Conservation (phyloP, 768 basidiomycete genomes). For the Suillus luteus region DNA sequence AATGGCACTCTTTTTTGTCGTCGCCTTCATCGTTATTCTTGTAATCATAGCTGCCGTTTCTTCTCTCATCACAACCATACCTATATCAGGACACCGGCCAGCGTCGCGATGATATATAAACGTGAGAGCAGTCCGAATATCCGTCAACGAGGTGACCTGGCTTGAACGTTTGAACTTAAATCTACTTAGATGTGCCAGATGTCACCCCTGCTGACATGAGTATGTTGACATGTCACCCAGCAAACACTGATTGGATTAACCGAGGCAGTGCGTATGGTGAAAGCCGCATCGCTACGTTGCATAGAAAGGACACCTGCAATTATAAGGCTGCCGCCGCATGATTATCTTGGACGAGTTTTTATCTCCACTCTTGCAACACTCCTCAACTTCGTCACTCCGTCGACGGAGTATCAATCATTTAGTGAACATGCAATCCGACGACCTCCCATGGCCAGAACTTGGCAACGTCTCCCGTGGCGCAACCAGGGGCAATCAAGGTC, state of each 20-base stretch:
- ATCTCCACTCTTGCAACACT: conserved; percentile 38
- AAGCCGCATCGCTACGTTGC: conserved; percentile 39
- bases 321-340: conserved; percentile 36
- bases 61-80: conserved; percentile 16
- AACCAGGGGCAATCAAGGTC: conserved; percentile 83
- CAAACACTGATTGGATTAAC: conserved; percentile 26
- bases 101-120: conserved; percentile 37
- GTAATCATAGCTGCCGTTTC: conserved; percentile 18
- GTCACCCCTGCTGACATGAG: conserved; percentile 35
- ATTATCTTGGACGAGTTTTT: conserved; percentile 38
- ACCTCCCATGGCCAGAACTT: conserved; percentile 84
- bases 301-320: conserved; percentile 30
- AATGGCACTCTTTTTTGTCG: conserved; percentile 11
- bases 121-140: conserved; percentile 30
- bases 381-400: conserved; percentile 20
- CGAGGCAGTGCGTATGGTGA: conserved; percentile 35
- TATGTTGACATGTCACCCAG: conserved; percentile 38
- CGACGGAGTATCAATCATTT: conserved; percentile 8
- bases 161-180: conserved; percentile 10
- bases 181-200: conserved; percentile 23
- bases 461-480: conserved; percentile 85
- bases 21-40: conserved; percentile 6
- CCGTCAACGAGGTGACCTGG: conserved; percentile 16
- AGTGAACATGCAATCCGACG: conserved; percentile 54
- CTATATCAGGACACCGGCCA: conserved; percentile 31